Evolutionary conservation across 2,329 filamentous ascomycete genomes (phyloP).

Genomic region (Beauveria caledonica): DNA sequence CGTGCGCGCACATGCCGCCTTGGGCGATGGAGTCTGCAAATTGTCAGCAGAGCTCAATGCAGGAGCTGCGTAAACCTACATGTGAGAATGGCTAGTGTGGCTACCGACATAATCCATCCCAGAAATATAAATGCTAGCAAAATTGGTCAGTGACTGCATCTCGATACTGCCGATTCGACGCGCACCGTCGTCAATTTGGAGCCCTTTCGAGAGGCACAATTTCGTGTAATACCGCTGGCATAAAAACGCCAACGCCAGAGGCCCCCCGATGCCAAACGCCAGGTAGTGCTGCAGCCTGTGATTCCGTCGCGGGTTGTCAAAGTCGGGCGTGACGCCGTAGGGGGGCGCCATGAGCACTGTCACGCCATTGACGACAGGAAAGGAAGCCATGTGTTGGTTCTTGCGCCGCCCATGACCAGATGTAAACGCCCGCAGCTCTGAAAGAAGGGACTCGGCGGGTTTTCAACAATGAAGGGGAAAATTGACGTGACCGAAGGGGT

Average conservation of each 20-base stretch:
- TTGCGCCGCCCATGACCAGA: neutral
- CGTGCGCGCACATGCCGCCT: conserved; percentile 16
- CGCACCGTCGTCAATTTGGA: conserved; percentile 20
- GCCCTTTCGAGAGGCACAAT: conserved; percentile 18
- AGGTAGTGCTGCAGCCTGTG: conserved; percentile 17
- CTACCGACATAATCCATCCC: conserved; percentile 17
- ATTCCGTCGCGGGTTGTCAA: conserved; percentile 18
- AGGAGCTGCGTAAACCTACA: conserved; percentile 5
- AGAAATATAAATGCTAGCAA: conserved; percentile 19
- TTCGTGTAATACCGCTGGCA: conserved; percentile 26
- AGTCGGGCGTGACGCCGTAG: conserved; percentile 20
- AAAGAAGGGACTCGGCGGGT: too few relatives aligned
- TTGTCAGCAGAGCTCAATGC: too few relatives aligned
- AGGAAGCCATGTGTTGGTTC: conserved; percentile 4
- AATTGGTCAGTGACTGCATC: conserved; percentile 9
- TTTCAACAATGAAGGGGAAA: too few relatives aligned
- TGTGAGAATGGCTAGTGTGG: conserved; percentile 15
- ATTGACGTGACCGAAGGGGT: too few relatives aligned
- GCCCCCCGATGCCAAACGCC: conserved; percentile 20
- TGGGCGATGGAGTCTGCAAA: conserved; percentile 13
- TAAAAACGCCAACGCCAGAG: conserved; percentile 19
- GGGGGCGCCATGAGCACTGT: conserved; percentile 20
- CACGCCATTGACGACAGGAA: conserved; percentile 20
- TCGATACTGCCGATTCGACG: neutral
- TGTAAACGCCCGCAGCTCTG: too few relatives aligned